Base-by-base conservation (phyloP, 2,329 filamentous ascomycete species). In the Venturia oleaginea region DNA sequence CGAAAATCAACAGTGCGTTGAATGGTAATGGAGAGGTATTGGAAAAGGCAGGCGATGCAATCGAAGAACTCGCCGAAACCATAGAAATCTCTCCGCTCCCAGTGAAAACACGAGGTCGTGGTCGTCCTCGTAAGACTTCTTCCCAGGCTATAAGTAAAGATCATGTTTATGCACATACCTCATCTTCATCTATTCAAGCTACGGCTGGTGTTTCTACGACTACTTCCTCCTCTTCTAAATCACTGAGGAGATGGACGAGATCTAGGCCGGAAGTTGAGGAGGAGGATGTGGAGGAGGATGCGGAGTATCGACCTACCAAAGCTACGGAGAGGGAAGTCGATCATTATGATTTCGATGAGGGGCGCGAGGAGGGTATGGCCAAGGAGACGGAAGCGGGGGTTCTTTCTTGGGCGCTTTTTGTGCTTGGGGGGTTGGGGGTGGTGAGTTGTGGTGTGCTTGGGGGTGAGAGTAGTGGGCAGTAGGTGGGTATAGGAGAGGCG, bases 301-400 rank as follows among this genome's bases (percentile, higher is more conserved):
- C 30, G 30, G 48, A 38, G 3, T 64, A 60, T 19, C 11, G 6
- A 11, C 32, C 64, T 15, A 38, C 61, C 1, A 38, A 38, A 8
- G 54, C 54, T 2, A 55, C 51, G 37, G 43, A 37, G 19, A 27
- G 27, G 4, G 67, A 68, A 40, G 65, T 70, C 19, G 70, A 71
- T 27, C 66, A 68, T 0, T 72, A 75, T 61, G 73, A 73, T n/a
- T 68, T 68, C 3, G 61, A 61, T 7, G 54, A 60, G 46, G 40
- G 32, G 32, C 48, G 65, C 1, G 67, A 68, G 8, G 69, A 71
- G 19, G 72, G 73, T 60, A 32, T 75, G 17, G 68, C 70, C 1
- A 69, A 71, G 7, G 73, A 72, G 17, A 71, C 72, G 11, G 75
- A 76, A 65, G 71, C 72, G 10, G 74, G 74, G 11, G 74, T 71